Conservation (phyloP, 305 asterid species). For the Fraxinus nigra region DNA sequence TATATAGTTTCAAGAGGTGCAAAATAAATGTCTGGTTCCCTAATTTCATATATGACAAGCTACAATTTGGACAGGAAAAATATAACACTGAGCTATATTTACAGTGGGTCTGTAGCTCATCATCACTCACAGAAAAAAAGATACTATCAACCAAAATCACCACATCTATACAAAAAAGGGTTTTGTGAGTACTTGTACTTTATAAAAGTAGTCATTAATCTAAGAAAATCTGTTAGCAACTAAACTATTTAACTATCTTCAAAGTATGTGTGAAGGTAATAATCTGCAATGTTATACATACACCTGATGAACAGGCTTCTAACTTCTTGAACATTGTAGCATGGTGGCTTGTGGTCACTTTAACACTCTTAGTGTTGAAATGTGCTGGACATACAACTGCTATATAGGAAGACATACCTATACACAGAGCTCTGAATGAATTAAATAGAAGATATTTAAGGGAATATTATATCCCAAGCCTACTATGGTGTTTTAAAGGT, state of each 20-base stretch:
- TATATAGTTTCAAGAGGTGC: neutral
- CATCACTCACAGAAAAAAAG: neutral
- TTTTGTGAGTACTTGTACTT: neutral
- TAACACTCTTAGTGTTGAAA: neutral
- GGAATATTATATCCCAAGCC: neutral
- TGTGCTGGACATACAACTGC: constrained; percentile 8
- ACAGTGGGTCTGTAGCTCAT: neutral
- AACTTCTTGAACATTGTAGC: neutral
- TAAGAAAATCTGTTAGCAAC: neutral
- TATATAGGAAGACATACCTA: constrained; percentile 11
- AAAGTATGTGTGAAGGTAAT: neutral
- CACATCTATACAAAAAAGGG: neutral
- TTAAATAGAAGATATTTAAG: neutral
- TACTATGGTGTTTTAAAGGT: neutral
- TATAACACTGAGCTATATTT: constrained; percentile 10
- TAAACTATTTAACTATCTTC: neutral
- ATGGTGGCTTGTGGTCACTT: neutral
- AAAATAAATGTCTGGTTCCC: neutral
- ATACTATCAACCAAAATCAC: neutral
- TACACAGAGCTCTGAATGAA: neutral
- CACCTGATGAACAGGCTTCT: constrained; percentile 14
- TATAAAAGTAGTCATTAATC: neutral
- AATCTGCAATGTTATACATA: constrained; percentile 9
- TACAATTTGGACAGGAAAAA: neutral
- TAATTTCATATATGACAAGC: neutral